Base-by-base conservation (phyloP, 1,284 basidiomycete species). In the Cryptococcus sp. region DNA sequence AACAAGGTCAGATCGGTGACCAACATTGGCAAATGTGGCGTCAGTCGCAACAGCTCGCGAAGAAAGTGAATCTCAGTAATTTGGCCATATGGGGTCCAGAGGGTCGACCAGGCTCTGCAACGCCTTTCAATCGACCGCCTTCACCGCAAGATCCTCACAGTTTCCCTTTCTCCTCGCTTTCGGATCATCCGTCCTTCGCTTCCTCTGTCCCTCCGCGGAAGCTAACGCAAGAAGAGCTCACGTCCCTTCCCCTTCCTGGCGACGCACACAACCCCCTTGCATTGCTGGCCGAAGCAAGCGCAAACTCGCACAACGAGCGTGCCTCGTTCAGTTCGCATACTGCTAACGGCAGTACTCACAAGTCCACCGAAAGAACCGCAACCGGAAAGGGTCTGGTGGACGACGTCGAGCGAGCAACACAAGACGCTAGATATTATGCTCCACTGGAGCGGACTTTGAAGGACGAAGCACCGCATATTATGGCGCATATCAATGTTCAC, bases 401-500 rank as follows among this genome's bases (percentile, higher is more conserved):
- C 13, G 31, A 35, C 31, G 31, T 35, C 13, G 8, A 35, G 31
- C 31, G 13, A 35, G 31, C 31, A 10, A 35, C 22, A 27, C 46
- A 47, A 19, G 42, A 61, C 10, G 50, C 57, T 31, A 62, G 52
- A 10, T 72, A 72, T 53, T 72, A 72, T 53, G 62, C 63, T 6
- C 70, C 67, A 17, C 39, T 66, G 5, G 57, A 61, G n/a, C 38
- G 67, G 20, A 52, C 44, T 13, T 54, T 66, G 11, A 64, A 59
- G 20, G 66, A 65, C 23, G 71, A 73, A 52, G 71, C 71, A 40
- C 69, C 68, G 1, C 69, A 73, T 45, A 68, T 73, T 47, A 66
- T 73, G 64, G 58, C 57, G 5, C 47, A 66, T 17, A 66, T 73
- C 54, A 65, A 54, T 31, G 59, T 61, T 6, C 53, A 65, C n/a